These are phyloP conservation scores for Candida sp. DNA, from an alignment of 1,139 yeast species.

Conservation along the genomic window DNA sequence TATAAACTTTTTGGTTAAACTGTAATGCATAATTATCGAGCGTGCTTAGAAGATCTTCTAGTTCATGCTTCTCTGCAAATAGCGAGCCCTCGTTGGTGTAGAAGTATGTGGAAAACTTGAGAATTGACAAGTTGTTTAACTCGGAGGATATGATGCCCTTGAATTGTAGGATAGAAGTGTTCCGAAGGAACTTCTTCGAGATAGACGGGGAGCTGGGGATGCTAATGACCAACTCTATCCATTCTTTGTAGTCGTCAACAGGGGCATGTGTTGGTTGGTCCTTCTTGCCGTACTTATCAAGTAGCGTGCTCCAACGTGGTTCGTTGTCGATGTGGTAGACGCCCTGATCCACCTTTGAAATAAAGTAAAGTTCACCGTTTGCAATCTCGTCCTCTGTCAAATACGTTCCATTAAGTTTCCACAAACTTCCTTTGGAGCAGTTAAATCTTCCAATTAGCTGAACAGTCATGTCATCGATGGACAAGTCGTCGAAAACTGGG, in stretches of 20 bases:
- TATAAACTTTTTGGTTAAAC: slow-evolving; percentile 24
- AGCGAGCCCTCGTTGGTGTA: slow-evolving; percentile 17
- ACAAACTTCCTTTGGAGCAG: slow-evolving; percentile 26
- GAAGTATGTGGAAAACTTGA: slow-evolving; percentile 22
- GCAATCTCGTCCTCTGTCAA: slow-evolving; percentile 51
- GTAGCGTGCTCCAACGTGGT: slow-evolving; percentile 29
- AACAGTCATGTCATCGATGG: slow-evolving; percentile 39
- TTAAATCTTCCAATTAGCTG: slow-evolving; percentile 55
- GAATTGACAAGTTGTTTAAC: slow-evolving; percentile 18
- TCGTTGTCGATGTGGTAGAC: slow-evolving; percentile 22
- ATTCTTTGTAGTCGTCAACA: slow-evolving; percentile 1
- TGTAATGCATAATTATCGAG: slow-evolving; percentile 38
- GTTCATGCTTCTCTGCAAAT: slow-evolving; percentile 14
- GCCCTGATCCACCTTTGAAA: slow-evolving; percentile 50
- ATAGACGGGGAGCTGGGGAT: neutral
- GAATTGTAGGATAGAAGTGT: slow-evolving; percentile 28
- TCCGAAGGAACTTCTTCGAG: slow-evolving; percentile 9
- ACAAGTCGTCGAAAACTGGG: slow-evolving; percentile 46
- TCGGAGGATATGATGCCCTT: slow-evolving; percentile 26
- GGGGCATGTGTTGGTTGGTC: slow-evolving; percentile 1
- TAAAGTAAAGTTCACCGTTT: slow-evolving; percentile 72
- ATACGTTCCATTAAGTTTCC: slow-evolving; percentile 58
- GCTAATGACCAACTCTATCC: slow-evolving; percentile 10
- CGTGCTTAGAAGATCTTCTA: slow-evolving; percentile 38
- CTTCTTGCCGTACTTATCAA: slow-evolving; percentile 25